phyloP scores from a whole-genome alignment of 2,329 filamentous ascomycete genomes.

The Talaromyces rugulosus region DNA sequence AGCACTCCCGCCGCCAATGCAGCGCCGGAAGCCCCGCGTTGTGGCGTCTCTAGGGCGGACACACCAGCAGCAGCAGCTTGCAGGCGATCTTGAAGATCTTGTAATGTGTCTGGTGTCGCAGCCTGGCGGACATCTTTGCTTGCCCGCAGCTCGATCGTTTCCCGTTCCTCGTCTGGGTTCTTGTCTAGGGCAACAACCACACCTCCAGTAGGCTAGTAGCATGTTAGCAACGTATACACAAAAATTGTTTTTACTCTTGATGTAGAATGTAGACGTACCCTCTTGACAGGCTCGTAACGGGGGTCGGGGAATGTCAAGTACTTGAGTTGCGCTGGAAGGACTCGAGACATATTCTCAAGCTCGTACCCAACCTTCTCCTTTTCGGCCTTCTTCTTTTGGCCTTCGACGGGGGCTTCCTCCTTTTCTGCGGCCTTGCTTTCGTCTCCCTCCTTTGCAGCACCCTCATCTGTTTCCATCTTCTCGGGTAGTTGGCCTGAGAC shows the following conservation, averaged over 20 bases:
- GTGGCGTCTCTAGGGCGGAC: constrained; percentile 29
- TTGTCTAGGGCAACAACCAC: constrained; percentile 88
- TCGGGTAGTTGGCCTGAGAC: constrained; percentile 58
- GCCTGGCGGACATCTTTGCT: constrained; percentile 60
- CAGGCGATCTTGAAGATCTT: constrained; percentile 35
- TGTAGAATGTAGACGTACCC: constrained; percentile 56
- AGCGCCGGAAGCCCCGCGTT: constrained; percentile 47
- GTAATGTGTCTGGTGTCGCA: constrained; percentile 38
- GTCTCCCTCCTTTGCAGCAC: constrained; percentile 60
- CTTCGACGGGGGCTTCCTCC: constrained; percentile 52
- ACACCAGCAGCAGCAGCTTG: constrained; percentile 36
- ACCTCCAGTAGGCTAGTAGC: constrained; percentile 75
- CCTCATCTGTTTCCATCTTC: constrained; percentile 73
- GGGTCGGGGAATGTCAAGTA: constrained; percentile 89
- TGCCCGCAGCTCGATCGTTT: constrained; percentile 83
- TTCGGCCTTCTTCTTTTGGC: constrained; percentile 81
- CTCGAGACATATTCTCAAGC: constrained; percentile 93
- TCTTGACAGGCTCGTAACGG: constrained; percentile 88
- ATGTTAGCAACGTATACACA: constrained; percentile 36
- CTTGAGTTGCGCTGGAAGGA: constrained; percentile 88
- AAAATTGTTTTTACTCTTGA: neutral
- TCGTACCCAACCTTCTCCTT: constrained; percentile 97
- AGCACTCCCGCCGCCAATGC: constrained; percentile 74
- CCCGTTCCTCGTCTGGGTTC: constrained; percentile 70
- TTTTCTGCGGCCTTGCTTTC: constrained; percentile 46